Evolutionary conservation across 495 filamentous ascomycete species (phyloP).

Genomic region (Articulospora tetracladia): DNA sequence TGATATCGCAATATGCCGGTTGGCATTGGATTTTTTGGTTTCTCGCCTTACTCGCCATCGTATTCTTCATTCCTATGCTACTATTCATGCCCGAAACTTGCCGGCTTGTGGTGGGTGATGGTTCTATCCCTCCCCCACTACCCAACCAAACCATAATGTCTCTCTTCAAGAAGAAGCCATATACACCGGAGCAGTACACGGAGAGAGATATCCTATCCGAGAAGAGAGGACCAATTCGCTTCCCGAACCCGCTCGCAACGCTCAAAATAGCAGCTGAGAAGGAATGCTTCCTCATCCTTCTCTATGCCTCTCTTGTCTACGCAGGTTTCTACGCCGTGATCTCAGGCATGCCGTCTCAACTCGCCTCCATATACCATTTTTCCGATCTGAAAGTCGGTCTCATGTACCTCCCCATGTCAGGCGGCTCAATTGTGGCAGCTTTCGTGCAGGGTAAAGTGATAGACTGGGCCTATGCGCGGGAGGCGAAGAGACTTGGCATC

Average conservation of each 20-base stretch:
- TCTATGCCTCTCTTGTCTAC: conserved; percentile 52
- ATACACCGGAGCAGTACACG: conserved; percentile 13
- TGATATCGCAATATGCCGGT: conserved; percentile 56
- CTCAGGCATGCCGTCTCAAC: conserved; percentile 43
- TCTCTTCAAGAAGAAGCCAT: conserved; percentile 25
- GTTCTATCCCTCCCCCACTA: conserved; percentile 43
- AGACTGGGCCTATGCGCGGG: conserved; percentile 49
- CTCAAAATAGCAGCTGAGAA: conserved; percentile 57
- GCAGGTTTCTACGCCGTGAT: conserved; percentile 59
- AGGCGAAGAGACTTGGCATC: conserved; percentile 38
- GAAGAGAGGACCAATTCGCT: conserved; percentile 30
- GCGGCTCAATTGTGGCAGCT: conserved; percentile 58
- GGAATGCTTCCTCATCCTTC: conserved; percentile 55
- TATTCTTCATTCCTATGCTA: conserved; percentile 56
- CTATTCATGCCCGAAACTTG: conserved; percentile 69
- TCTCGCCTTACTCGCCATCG: conserved; percentile 65
- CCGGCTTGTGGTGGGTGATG: conserved; percentile 63
- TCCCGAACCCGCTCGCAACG: conserved; percentile 57
- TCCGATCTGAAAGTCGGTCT: conserved; percentile 56
- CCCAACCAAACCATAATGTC: conserved; percentile 37
- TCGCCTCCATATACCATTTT: conserved; percentile 52
- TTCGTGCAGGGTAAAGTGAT: conserved; percentile 51
- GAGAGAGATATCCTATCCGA: conserved; percentile 12
- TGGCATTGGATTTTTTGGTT: conserved; percentile 88
- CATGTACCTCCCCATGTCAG: conserved; percentile 52